phyloP scores from a whole-genome alignment of 2,329 filamentous ascomycete genomes.

The Diaporthe sp. region DNA sequence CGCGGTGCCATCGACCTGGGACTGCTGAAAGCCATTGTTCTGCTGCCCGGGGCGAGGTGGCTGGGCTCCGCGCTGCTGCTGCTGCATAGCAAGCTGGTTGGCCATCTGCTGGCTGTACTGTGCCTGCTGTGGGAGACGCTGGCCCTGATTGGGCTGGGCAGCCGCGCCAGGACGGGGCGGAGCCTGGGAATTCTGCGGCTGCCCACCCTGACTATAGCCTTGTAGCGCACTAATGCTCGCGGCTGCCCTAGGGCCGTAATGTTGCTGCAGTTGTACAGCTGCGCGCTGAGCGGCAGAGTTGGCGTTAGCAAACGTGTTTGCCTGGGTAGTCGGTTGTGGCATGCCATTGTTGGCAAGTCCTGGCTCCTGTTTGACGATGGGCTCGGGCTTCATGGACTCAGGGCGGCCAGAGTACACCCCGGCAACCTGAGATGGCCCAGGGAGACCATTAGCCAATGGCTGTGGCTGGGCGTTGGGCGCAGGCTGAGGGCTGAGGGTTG shows the following conservation, averaged over 20 bases:
- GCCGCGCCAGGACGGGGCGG: conserved; percentile 37
- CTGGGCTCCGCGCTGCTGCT: conserved; percentile 40
- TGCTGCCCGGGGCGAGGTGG: conserved; percentile 42
- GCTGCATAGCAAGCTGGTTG: conserved; percentile 42
- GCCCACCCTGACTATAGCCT: conserved; percentile 48
- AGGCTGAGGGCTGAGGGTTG: conserved; percentile 46
- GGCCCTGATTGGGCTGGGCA: conserved; percentile 37
- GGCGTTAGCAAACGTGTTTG: conserved; percentile 40
- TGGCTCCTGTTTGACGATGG: conserved; percentile 59
- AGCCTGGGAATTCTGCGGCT: conserved; percentile 43
- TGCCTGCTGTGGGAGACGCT: conserved; percentile 33
- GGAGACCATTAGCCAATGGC: conserved; percentile 42
- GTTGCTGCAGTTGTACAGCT: conserved; percentile 64
- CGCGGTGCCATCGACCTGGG: conserved; percentile 81
- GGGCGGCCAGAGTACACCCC: conserved; percentile 58
- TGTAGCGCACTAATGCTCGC: conserved; percentile 74
- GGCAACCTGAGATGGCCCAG: conserved; percentile 42
- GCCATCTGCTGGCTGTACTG: conserved; percentile 49
- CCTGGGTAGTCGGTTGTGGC: conserved; percentile 43
- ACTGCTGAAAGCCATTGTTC: conserved; percentile 52
- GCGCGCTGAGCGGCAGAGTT: conserved; percentile 63
- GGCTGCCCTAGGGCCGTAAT: conserved; percentile 72
- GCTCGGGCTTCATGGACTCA: conserved; percentile 61
- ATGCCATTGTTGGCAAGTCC: conserved; percentile 46
- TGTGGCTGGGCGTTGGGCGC: conserved; percentile 42